A percentile compares a stretch with the other conserved stretches of the same genome.
Evolutionary conservation across 331 rosid species (phyloP).

Genomic region (Ulmus americana): DNA sequence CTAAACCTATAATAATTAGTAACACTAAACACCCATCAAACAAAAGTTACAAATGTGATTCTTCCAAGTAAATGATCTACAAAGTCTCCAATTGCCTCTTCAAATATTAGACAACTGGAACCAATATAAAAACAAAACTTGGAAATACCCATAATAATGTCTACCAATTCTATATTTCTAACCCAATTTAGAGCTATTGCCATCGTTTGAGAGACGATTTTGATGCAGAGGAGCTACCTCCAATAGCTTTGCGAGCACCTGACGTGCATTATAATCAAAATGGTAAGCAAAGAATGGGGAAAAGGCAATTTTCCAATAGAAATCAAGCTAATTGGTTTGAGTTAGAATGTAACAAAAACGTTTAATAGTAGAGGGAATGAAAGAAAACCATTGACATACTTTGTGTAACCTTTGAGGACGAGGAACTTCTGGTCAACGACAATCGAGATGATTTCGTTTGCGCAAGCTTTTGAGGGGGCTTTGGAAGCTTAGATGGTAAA

Average conservation of each 20-base stretch:
- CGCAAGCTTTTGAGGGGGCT: conserved; percentile 50
- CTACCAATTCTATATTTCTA: conserved; percentile 25
- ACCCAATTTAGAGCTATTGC: conserved; percentile 41
- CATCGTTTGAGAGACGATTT: conserved; percentile 51
- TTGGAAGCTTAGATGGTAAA: conserved; percentile 51
- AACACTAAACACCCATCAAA: neutral
- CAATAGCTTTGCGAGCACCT: conserved; percentile 55
- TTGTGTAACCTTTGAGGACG: conserved; percentile 52
- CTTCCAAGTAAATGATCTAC: conserved; percentile 31
- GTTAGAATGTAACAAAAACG: neutral
- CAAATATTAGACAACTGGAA: conserved; percentile 39
- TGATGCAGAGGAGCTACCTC: conserved; percentile 49
- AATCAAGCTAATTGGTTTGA: neutral
- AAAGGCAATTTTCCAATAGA: too few relatives aligned
- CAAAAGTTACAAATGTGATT: conserved; percentile 21
- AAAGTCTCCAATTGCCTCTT: conserved; percentile 43
- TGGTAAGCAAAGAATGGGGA: conserved; percentile 12
- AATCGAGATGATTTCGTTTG: conserved; percentile 50
- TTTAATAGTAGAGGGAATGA: neutral
- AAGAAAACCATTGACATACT: conserved; percentile 40
- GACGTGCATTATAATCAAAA: conserved; percentile 14
- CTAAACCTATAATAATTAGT: too few relatives aligned
- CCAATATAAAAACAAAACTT: conserved; percentile 19
- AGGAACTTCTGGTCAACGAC: conserved; percentile 57
- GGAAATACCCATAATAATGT: conserved; percentile 22